Percentiles rank a stretch among this genome's conserved stretches.
phyloP scores from a whole-genome alignment of 1,139 yeast genomes.

The Hyphopichia wangnamkhiaoensis region DNA sequence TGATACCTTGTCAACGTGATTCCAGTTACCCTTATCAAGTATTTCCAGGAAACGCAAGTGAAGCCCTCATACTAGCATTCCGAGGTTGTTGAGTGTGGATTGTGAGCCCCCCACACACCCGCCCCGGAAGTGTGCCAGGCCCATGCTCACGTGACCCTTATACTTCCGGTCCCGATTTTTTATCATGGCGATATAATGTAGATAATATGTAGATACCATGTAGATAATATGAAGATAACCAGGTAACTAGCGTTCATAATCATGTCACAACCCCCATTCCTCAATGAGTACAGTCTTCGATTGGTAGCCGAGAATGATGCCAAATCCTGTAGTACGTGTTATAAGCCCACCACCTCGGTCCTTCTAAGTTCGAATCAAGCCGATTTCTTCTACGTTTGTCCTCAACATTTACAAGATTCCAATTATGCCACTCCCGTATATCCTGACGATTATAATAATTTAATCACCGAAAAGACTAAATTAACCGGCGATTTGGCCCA shows the following conservation, averaged over 20 bases:
- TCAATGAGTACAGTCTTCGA: conserved; percentile 54
- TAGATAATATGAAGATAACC: neutral
- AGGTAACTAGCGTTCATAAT: neutral
- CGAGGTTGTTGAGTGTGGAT: no score
- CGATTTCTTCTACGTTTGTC: conserved; percentile 74
- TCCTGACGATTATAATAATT: conserved; percentile 47
- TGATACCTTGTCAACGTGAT: no score
- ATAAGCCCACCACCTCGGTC: conserved; percentile 63
- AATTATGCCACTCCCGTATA: conserved; percentile 60
- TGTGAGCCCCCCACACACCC: no score
- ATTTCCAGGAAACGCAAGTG: no score
- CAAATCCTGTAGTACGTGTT: conserved; percentile 67
- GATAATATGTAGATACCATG: neutral
- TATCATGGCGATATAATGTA: no score
- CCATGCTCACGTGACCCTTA: no score
- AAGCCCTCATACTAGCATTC: no score
- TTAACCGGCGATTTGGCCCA: conserved; percentile 43
- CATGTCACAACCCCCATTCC: conserved; percentile 36
- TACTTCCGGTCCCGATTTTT: no score
- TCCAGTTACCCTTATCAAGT: no score
- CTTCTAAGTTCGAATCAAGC: conserved; percentile 50
- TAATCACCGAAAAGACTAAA: conserved; percentile 37
- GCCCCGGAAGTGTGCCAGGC: no score
- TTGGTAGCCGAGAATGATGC: conserved; percentile 57
- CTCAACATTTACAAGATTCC: conserved; percentile 59